Evolutionary conservation across 306 rosid genomes (phyloP).

Genomic region (Arachis stenosperma): DNA sequence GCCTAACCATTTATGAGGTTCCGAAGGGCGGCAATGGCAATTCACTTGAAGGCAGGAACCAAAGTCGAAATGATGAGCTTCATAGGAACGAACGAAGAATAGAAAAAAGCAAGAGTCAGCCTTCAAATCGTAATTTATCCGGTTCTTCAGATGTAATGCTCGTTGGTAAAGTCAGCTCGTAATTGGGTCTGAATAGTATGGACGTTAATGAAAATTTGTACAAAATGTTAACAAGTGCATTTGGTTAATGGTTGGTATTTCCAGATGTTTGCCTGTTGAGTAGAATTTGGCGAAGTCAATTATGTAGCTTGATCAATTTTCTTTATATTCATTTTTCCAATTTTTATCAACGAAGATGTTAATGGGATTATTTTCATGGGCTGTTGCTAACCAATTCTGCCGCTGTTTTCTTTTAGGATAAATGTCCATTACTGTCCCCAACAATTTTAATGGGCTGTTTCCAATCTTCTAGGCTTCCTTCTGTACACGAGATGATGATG

Average conservation of each 20-base stretch:
- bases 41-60: conserved; percentile 33
- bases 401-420: too few relatives aligned
- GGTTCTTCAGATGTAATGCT: conserved; percentile 36
- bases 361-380: conserved; percentile 27
- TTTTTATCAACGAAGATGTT: conserved; percentile 35
- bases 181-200: conserved; percentile 37
- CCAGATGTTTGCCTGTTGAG: conserved; percentile 30
- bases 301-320: conserved; percentile 35
- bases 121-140: conserved; percentile 33
- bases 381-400: not conserved
- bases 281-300: conserved; percentile 36
- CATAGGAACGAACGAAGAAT: conserved; percentile 37
- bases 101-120: conserved; percentile 47
- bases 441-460: too few relatives aligned
- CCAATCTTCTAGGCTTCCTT: too few relatives aligned
- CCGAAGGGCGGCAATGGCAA: conserved; percentile 49
- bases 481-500: too few relatives aligned
- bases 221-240: conserved; percentile 43
- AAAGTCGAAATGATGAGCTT: conserved; percentile 27
- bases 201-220: conserved; percentile 51
- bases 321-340: conserved; percentile 27
- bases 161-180: conserved; percentile 43
- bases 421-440: too few relatives aligned
- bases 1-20: conserved; percentile 73
- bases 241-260: conserved; percentile 44